Base-by-base conservation (phyloP, 805 yeast genomes). In the Nakazawaea wickerhamii region DNA sequence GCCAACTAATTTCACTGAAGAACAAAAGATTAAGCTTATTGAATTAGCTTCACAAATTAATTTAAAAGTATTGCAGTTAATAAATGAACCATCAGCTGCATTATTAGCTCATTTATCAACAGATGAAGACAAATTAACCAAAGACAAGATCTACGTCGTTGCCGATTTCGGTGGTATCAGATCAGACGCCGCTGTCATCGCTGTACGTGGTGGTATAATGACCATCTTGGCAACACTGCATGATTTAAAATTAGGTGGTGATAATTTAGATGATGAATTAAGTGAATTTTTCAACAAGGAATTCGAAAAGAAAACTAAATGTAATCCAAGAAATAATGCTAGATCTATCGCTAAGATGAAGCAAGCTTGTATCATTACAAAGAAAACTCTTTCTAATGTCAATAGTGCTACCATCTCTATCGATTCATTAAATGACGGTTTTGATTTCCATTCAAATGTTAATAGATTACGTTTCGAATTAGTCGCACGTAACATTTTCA, bases 141-240 rank as follows among this genome's bases (percentile, higher is more conserved):
- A 77, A 51, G 95, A 88, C 66, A 83, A 83, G 70, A 65, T 86
- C 47, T 81, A 81, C 57, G 95, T 88, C 38, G 96, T 93, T 53
- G 95, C 95, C 43, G 99, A 93, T 65, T 86, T 93, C 57, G 99
- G 99, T 63, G 97, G 96, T 59, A 75, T 89, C 54, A 78, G 98
- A 67, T 82, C 95, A 32, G 98, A 93, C 60, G 96, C 90, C 48
- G 96, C 98, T 46, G 90, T 93, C 40, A 70, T 93, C 55, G 81
- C 97, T 31, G 85, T 83, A 41, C 81, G 97, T 71, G 96, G 96
- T 50, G 99, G 99, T 57, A 77, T 93, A 52, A 74, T 86, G 67
- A 91, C 99, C 43, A 71, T 88, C 36, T 72, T 93, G 54, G 83
- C 95, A 47, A 87, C 96, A 51, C 78, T 79, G 46, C 95, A 89